Evolutionary conservation across 495 filamentous ascomycete genomes (phyloP).

Genomic region (Aspergillus kassunensis): DNA sequence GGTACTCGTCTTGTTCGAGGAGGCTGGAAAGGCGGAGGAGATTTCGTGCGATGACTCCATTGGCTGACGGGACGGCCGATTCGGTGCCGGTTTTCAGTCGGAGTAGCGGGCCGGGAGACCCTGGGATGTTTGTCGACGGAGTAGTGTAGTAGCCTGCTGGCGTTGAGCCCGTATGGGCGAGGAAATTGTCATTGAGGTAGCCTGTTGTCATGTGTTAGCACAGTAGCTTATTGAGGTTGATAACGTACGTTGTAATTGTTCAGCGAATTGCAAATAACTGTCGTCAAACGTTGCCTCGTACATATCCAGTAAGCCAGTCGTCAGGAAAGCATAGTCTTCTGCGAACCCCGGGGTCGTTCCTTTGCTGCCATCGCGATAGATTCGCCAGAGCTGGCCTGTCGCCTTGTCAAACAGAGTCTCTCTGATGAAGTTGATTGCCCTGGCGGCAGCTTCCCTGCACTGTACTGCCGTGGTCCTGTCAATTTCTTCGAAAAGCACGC

Average conservation of each 20-base stretch:
- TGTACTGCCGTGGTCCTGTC: constrained; percentile 52
- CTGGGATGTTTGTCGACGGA: constrained; percentile 53
- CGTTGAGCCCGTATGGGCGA: constrained; percentile 46
- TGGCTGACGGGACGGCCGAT: constrained; percentile 80
- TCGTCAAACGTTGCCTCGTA: constrained; percentile 86
- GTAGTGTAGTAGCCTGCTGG: constrained; percentile 87
- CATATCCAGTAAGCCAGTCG: constrained; percentile 77
- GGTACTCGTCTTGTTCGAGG: constrained; percentile 63
- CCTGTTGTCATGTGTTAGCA: constrained; percentile 33
- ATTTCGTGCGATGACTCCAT: constrained; percentile 79
- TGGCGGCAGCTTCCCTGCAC: constrained; percentile 61
- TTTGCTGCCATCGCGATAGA: constrained; percentile 65
- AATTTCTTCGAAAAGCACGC: constrained; percentile 58
- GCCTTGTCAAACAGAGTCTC: constrained; percentile 68
- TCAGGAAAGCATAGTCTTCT: constrained; percentile 92
- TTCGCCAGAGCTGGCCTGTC: constrained; percentile 62
- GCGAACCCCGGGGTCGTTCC: constrained; percentile 77
- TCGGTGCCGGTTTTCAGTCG: constrained; percentile 94
- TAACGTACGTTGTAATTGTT: constrained; percentile 68
- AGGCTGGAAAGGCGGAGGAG: constrained; percentile 72
- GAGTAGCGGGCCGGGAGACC: constrained; percentile 73
- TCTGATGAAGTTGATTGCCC: constrained; percentile 72
- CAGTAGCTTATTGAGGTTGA: not conserved
- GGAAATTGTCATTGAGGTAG: constrained; percentile 65
- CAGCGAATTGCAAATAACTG: constrained; percentile 75